Evolutionary conservation across 495 filamentous ascomycete species (phyloP), one percentile per base, ranked within the genome.

Genomic region (Penicillium subrubescens): DNA sequence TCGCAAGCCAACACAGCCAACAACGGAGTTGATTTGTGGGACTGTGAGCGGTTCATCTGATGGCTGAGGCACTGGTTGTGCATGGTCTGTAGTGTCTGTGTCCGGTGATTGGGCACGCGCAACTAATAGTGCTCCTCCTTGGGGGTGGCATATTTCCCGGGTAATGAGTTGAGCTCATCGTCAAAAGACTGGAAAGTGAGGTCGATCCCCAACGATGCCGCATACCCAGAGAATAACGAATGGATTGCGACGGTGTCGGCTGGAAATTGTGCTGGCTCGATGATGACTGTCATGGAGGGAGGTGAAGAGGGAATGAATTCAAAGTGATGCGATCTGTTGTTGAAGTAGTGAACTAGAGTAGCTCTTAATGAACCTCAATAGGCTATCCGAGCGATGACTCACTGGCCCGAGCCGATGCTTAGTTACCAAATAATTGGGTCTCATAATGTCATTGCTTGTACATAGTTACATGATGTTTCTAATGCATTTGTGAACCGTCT

Each of bases 121-220:
- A 5, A 86, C 78, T 31, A 86, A 73, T 0, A 88, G 67, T 0
- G 77, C 73, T 3, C 83, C 84, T 4, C 73, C 72, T 39, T 80
- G 73, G 12, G 70, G 1, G 74, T 60, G 5, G 74, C 67, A 68
- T 88, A 89, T 69, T 83, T 80, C 2, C 86, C 86, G 0, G 87
- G 85, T 2, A 89, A 68, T 19, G 69, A 77, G 17, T 75, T 69
- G 0, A 89, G 71, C 64, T 89, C 87, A 7, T 68, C 61, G 19
- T 75, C 68, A 66, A 87, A 89, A 58, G 79, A 77, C 67, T 89
- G 87, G 69, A 84, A 88, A 0, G 79, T 76, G 51, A 89, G 83
- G 65, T 88, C 86, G 58, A 88, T 77, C 31, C 70, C 71, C 2
- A 88, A 74, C 10, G 79, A 83, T 33, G 72, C 46, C n/a, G 81